Evolutionary conservation across 2,329 filamentous ascomycete species (phyloP).

Genomic region (Metarhizium anisopliae): DNA sequence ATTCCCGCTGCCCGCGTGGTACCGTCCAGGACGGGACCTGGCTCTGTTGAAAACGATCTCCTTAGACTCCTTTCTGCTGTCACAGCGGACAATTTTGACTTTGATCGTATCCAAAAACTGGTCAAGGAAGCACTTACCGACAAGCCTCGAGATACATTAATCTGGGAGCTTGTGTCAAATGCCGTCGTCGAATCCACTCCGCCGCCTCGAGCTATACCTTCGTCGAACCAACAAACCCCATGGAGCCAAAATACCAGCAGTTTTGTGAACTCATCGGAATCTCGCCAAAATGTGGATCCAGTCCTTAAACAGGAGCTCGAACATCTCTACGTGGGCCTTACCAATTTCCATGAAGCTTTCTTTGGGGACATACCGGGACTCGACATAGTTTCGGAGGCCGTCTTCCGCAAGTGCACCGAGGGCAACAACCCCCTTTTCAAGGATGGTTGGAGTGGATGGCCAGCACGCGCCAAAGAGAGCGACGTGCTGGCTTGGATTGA

Average conservation of each 20-base stretch:
- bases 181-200: constrained; percentile 11
- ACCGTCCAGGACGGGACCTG: not conserved
- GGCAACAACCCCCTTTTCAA: too few species aligned
- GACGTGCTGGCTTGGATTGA: constrained; percentile 22
- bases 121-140: not conserved
- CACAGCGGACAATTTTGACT: not conserved
- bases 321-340: constrained; percentile 25
- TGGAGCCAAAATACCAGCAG: constrained; percentile 20
- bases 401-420: constrained; percentile 16
- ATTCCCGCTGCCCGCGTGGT: not conserved
- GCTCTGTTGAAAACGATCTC: not conserved
- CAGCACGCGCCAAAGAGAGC: too few species aligned
- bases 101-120: not conserved
- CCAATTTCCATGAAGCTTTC: constrained; percentile 21
- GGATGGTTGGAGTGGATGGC: too few species aligned
- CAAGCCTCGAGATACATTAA: not conserved
- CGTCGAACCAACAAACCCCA: constrained; percentile 22
- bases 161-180: not conserved
- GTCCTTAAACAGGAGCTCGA: constrained; percentile 26
- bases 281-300: constrained; percentile 21
- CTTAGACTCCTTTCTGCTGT: not conserved
- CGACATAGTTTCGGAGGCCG: constrained; percentile 18
- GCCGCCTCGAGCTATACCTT: constrained; percentile 15
- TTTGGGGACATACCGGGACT: constrained; percentile 23
- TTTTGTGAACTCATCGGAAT: constrained; percentile 26